Evolutionary conservation across 805 yeast genomes (phyloP).

Genomic region (Candida coquimbonensis): DNA sequence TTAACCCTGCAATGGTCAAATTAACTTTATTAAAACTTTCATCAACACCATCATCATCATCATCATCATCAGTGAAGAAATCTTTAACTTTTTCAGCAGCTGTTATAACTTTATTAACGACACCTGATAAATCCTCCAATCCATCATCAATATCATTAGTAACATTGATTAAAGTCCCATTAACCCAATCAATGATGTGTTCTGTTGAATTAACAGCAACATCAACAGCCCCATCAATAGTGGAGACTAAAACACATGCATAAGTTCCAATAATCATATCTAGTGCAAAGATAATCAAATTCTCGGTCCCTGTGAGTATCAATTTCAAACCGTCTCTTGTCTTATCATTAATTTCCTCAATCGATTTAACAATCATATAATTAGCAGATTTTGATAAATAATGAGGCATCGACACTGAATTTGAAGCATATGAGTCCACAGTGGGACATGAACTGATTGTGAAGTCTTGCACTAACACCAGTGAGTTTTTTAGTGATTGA

Average conservation of each 20-base stretch:
- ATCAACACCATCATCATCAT: constrained; percentile 19
- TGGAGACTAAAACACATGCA: constrained; percentile 71
- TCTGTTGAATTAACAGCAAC: constrained; percentile 72
- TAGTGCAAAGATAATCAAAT: constrained; percentile 53
- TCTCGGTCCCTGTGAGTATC: constrained; percentile 50
- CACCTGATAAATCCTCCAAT: constrained; percentile 47
- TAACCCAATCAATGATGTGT: constrained; percentile 50
- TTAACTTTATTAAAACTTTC: constrained; percentile 40
- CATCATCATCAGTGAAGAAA: constrained; percentile 45
- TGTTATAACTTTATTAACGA: constrained; percentile 48
- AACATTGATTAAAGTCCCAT: constrained; percentile 46
- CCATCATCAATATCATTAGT: constrained; percentile 62
- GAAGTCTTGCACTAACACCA: constrained; percentile 33
- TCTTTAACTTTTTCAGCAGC: constrained; percentile 46
- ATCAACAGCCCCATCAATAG: constrained; percentile 64
- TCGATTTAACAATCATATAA: constrained; percentile 36
- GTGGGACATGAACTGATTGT: constrained; percentile 39
- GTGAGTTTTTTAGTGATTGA: constrained; percentile 34
- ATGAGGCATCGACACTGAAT: constrained; percentile 43
- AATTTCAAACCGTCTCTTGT: constrained; percentile 37
- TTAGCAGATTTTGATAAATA: constrained; percentile 52
- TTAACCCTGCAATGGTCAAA: constrained; percentile 48
- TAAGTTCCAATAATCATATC: constrained; percentile 81
- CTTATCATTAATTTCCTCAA: constrained; percentile 43
- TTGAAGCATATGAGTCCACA: constrained; percentile 32